A percentile compares a stretch with the other conserved stretches of the same genome.
phyloP scores from a whole-genome alignment of 2,329 filamentous ascomycete species.

The Fusarium sp. region DNA sequence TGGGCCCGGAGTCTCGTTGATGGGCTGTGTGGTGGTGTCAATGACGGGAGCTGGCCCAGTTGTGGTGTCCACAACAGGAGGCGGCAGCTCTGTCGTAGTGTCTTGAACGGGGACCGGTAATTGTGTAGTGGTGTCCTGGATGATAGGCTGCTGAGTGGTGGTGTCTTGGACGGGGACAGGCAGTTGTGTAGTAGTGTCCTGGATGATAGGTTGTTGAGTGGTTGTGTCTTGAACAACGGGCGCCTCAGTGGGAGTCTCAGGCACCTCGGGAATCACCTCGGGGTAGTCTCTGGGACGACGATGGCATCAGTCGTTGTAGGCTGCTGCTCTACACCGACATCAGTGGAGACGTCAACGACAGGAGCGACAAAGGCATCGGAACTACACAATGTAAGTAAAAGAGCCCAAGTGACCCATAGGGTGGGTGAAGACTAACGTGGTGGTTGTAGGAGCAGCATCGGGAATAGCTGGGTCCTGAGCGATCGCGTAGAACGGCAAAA shows the following conservation, averaged over 20 bases:
- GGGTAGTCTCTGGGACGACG: slow-evolving; percentile 4
- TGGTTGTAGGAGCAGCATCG: not conserved
- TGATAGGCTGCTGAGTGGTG: not conserved
- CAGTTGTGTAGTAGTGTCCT: not conserved
- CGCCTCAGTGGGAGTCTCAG: slow-evolving; percentile 5
- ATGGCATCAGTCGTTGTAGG: slow-evolving; percentile 11
- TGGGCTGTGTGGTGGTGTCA: slow-evolving; percentile 5
- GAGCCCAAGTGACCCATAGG: too few species aligned
- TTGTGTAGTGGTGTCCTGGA: not conserved
- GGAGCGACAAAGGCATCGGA: not conserved
- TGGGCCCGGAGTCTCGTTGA: not conserved
- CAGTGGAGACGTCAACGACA: not conserved
- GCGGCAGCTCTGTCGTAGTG: slow-evolving; percentile 1
- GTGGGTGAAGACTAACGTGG: not conserved
- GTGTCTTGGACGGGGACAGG: not conserved
- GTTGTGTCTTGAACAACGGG: slow-evolving; percentile 2
- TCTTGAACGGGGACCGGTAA: not conserved
- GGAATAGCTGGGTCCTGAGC: slow-evolving; percentile 17
- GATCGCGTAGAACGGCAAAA: slow-evolving; percentile 23
- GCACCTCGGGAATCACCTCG: not conserved
- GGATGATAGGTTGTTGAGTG: not conserved
- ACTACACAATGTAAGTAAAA: too few species aligned
- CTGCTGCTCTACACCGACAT: not conserved
- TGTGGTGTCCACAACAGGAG: not conserved
- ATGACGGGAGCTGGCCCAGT: not conserved